A percentile compares a stretch with the other conserved stretches of the same genome.
phyloP scores from a whole-genome alignment of 192 early-diverging fungal species.

The Thoreauomyces humboldtii region DNA sequence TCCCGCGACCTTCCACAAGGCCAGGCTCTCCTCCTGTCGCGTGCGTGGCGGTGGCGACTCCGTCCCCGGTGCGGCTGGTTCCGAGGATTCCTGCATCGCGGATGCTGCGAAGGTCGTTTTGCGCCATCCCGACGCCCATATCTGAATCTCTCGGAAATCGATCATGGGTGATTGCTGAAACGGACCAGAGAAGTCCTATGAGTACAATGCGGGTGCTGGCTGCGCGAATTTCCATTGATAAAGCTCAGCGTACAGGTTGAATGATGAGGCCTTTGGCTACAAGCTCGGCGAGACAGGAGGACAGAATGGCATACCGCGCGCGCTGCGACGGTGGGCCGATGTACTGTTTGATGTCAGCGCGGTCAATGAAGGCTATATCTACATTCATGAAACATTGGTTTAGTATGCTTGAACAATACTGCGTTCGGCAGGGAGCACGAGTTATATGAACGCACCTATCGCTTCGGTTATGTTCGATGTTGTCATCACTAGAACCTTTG shows the following conservation, averaged over 20 bases:
- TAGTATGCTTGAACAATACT: too few relatives aligned
- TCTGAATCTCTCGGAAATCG: constrained; percentile 45
- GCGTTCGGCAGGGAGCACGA: too few relatives aligned
- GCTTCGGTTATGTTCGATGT: constrained; percentile 72
- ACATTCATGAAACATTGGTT: neutral
- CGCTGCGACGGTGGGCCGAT: constrained; percentile 42
- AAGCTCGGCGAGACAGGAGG: constrained; percentile 53
- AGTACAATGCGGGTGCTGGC: too few relatives aligned
- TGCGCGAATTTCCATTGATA: too few relatives aligned
- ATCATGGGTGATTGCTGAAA: constrained; percentile 22
- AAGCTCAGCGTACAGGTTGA: constrained; percentile 15
- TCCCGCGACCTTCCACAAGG: constrained; percentile 38
- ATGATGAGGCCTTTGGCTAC: constrained; percentile 43
- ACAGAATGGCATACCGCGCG: constrained; percentile 58
- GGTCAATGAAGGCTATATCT: constrained; percentile 62
- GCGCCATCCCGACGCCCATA: constrained; percentile 12
- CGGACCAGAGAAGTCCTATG: too few relatives aligned
- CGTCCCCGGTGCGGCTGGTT: too few relatives aligned
- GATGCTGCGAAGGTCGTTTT: too few relatives aligned
- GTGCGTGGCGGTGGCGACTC: neutral
- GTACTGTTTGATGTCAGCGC: constrained; percentile 63
- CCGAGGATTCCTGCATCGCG: too few relatives aligned
- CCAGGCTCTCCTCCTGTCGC: constrained; percentile 2
- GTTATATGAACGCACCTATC: neutral
- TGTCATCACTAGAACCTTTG: constrained; percentile 53